Evolutionary conservation across 2,329 filamentous ascomycete species (phyloP), one percentile per base, ranked within the genome.

Genomic region (Diplodia corticola): DNA sequence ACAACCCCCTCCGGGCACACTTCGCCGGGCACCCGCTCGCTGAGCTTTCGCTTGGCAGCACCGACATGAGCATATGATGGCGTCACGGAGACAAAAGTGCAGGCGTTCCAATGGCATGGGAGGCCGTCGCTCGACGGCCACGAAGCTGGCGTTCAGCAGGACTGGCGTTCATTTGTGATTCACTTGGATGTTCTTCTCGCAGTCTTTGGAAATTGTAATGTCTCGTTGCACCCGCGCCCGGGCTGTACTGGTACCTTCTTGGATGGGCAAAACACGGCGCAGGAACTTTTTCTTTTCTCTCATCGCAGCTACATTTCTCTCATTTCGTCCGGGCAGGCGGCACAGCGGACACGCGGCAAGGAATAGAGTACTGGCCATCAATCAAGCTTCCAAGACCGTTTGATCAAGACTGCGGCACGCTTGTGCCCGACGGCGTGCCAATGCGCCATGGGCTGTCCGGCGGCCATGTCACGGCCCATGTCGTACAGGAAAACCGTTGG

Each of bases 31-130:
- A 54, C 33, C 54, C 55, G 15, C 51, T 35, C 51, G 48, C 53
- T 48, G 22, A 49, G 30, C 49, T 37, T 68, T 69, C 69, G 70
- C 69, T 35, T 64, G 69, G 68, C 64, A 72, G n/a, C n/a, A n/a
- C n/a, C 69, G 69, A 67, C 70, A 73, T 72, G 71, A 76, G 76
- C 77, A 79, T 78, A 77, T 77, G 65, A 77, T 71, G 77, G 77
- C 76, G 77, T 78, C 75, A 74, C 70, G 73, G 76, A 73, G 68
- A 72, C 67, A 67, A 74, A 77, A 75, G 74, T 76, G 75, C 72
- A 73, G 76, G 77, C 75, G 76, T 77, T 76, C 67, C 71, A 72
- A 67, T 69, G 75, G 75, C 75, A 76, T 76, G 73, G 71, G 71
- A 68, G 68, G 71, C 69, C 69, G 69, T 66, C 70, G 67, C 70